Conservation (phyloP, 208 protist species). For the Crithidia fasciculata region DNA sequence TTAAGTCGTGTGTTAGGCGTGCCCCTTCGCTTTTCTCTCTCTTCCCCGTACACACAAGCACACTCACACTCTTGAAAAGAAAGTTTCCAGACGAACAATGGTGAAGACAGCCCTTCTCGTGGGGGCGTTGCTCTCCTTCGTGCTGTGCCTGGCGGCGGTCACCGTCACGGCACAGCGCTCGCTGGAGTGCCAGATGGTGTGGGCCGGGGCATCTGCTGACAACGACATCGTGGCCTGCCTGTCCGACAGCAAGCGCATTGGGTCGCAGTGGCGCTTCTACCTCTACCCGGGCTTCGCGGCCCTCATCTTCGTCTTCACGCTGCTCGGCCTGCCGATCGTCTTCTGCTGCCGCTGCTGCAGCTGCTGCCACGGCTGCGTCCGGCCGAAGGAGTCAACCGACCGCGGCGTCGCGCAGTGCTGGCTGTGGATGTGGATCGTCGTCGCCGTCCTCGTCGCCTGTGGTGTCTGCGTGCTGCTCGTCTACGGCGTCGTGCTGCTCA, state of each 20-base stretch:
- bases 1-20: not conserved
- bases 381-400: constrained; percentile 35
- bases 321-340: constrained; percentile 65
- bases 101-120: constrained; percentile 17
- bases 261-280: constrained; percentile 63
- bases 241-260: constrained; percentile 48
- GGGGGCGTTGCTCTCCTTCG: constrained; percentile 29
- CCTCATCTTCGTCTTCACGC: constrained; percentile 57
- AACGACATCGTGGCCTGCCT: constrained; percentile 74
- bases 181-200: constrained; percentile 80
- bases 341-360: constrained; percentile 61
- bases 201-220: constrained; percentile 49
- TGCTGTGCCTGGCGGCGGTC: constrained; percentile 37
- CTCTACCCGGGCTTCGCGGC: constrained; percentile 54
- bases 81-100: not conserved
- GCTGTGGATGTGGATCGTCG: constrained; percentile 77
- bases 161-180: constrained; percentile 45
- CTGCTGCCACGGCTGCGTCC: constrained; percentile 40
- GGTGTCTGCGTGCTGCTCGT: constrained; percentile 66
- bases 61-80: not conserved
- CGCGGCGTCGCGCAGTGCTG: constrained; percentile 40
- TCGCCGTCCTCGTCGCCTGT: constrained; percentile 52
- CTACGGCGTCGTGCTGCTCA: constrained; percentile 52
- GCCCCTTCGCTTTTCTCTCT: not conserved
- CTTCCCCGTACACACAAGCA: not conserved